phyloP scores from a whole-genome alignment of 768 basidiomycete species.

The Dioszegia aurantiaca region DNA sequence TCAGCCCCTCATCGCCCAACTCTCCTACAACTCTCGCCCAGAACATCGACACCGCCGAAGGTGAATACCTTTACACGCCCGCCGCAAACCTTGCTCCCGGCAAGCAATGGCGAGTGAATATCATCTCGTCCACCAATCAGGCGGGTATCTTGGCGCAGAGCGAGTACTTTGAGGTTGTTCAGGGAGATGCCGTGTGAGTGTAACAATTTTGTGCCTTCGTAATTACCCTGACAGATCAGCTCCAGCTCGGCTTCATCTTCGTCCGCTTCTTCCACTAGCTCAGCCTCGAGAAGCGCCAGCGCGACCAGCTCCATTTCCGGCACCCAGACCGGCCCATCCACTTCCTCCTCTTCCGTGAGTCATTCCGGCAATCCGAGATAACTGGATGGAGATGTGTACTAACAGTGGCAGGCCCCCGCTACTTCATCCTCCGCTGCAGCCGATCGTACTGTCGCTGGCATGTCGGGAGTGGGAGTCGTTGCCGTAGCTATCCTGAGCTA shows the following conservation, averaged over 20 bases:
- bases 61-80: conserved; percentile 33
- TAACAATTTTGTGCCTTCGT: not conserved
- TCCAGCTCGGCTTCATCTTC: conserved; percentile 11
- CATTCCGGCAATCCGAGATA: not conserved
- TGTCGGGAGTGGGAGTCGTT: conserved; percentile 5
- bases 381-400: not conserved
- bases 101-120: conserved; percentile 27
- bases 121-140: conserved; percentile 10
- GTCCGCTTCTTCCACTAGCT: not conserved
- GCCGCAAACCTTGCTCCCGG: conserved; percentile 18
- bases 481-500: not conserved
- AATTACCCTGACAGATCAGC: not conserved
- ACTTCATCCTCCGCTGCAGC: conserved; percentile 8
- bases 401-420: not conserved
- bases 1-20: conserved; percentile 29
- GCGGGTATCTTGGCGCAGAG: conserved; percentile 40
- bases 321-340: conserved; percentile 7
- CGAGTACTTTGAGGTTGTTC: conserved; percentile 33
- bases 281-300: conserved; percentile 3
- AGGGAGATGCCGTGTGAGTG: conserved; percentile 29
- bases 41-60: conserved; percentile 26
- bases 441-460: not conserved
- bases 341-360: conserved; percentile 2
- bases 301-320: not conserved
- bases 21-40: conserved; percentile 22